phyloP scores from a whole-genome alignment of 768 basidiomycete genomes.

The Strobilomyces dryophilus region DNA sequence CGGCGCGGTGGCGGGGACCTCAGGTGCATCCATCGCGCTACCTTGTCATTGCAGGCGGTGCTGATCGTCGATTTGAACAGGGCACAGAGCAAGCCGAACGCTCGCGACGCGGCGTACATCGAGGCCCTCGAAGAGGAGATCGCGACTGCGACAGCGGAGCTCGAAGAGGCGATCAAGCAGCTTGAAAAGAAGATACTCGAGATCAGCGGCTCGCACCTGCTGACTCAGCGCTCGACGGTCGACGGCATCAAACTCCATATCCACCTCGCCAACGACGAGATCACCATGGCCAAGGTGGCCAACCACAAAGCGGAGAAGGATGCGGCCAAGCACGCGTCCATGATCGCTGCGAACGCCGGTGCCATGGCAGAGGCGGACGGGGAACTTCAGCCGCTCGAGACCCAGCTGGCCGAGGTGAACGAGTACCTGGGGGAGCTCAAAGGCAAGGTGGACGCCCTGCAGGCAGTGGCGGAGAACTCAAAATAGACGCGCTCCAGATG shows the following conservation, averaged over 20 bases:
- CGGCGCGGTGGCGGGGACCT: slow-evolving; percentile 60
- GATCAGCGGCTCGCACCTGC: slow-evolving; percentile 83
- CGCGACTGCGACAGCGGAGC: slow-evolving; percentile 47
- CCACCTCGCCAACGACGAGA: slow-evolving; percentile 51
- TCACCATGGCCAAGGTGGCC: not conserved
- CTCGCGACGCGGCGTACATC: slow-evolving; percentile 76
- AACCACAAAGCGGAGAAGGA: slow-evolving; percentile 83
- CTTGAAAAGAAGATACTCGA: slow-evolving; percentile 94
- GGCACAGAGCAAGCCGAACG: slow-evolving; percentile 78
- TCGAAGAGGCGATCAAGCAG: slow-evolving; percentile 76
- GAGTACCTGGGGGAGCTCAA: slow-evolving; percentile 59
- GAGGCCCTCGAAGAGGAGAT: slow-evolving; percentile 70
- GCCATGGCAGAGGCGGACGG: slow-evolving; percentile 58
- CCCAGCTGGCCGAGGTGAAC: slow-evolving; percentile 54
- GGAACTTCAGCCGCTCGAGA: slow-evolving; percentile 61
- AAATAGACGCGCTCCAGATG: slow-evolving; percentile 72
- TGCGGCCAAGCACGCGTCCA: slow-evolving; percentile 54
- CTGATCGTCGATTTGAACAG: slow-evolving; percentile 35
- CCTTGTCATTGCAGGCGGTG: not conserved
- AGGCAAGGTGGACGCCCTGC: slow-evolving; percentile 65
- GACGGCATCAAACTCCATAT: slow-evolving; percentile 83
- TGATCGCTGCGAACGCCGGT: slow-evolving; percentile 50
- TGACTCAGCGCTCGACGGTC: slow-evolving; percentile 65
- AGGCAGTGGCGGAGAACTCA: slow-evolving; percentile 69
- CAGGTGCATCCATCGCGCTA: slow-evolving; percentile 50